These are phyloP conservation scores for Eleusine indica DNA, from an alignment of 176 grass and related monocot genomes.

Conservation along the genomic window DNA sequence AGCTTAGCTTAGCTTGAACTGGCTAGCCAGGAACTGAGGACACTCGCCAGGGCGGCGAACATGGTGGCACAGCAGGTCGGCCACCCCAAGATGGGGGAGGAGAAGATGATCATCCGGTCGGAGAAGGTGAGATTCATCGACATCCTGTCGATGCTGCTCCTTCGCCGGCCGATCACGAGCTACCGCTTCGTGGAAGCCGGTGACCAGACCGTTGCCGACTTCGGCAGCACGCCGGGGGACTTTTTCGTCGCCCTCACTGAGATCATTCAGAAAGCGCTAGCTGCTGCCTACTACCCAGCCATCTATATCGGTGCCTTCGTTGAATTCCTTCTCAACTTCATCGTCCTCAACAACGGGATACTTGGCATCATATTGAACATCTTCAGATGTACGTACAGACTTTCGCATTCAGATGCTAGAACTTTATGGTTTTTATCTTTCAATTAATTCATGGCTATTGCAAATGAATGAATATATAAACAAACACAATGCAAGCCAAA, in stretches of 20 bases:
- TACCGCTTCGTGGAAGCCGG: slow-evolving; percentile 50
- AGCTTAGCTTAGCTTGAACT: neutral
- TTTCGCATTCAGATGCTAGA: neutral
- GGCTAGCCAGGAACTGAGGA: neutral
- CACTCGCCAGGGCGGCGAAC: neutral
- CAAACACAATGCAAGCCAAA: neutral
- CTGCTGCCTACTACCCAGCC: slow-evolving; percentile 22
- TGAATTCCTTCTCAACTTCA: slow-evolving; percentile 65
- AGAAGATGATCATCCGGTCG: slow-evolving; percentile 56
- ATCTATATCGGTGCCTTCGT: slow-evolving; percentile 30
- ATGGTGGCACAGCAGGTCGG: neutral
- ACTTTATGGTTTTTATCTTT: neutral
- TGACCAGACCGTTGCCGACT: slow-evolving; percentile 15
- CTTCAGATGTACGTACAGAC: slow-evolving; percentile 33
- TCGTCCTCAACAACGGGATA: slow-evolving; percentile 64
- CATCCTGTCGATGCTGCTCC: slow-evolving; percentile 56
- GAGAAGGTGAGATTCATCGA: slow-evolving; percentile 62
- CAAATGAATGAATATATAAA: neutral
- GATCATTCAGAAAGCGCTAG: slow-evolving; percentile 50
- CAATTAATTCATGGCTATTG: neutral
- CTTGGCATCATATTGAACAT: slow-evolving; percentile 54
- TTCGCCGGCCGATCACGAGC: slow-evolving; percentile 44
- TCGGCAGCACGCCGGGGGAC: slow-evolving; percentile 38
- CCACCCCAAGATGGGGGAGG: slow-evolving; percentile 40
- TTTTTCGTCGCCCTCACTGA: slow-evolving; percentile 40